These are phyloP conservation scores for Cicer judaicum DNA, from an alignment of 306 rosid genomes.

Conservation along the genomic window DNA sequence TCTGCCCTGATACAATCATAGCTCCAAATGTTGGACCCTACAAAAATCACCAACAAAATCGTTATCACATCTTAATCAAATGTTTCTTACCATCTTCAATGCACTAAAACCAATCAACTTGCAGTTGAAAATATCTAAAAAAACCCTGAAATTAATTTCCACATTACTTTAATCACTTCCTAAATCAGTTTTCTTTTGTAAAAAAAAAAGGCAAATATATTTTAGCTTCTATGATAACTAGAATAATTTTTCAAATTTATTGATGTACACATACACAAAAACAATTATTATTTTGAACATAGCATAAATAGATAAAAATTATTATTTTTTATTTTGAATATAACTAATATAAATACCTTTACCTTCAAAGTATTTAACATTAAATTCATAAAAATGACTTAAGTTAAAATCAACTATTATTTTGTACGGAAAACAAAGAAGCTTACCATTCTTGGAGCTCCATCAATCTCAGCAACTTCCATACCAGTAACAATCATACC, in stretches of 20 bases:
- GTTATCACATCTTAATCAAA: background rate
- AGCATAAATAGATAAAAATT: too few species aligned
- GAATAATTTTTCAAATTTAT: too few species aligned
- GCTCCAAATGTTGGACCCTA: constrained; percentile 99
- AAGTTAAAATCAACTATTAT: too few species aligned
- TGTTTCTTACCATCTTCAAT: background rate
- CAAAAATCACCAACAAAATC: constrained; percentile 35
- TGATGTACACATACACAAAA: too few species aligned
- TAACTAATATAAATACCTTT: too few species aligned
- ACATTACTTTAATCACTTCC: background rate
- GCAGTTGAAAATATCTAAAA: background rate
- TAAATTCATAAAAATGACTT: too few species aligned
- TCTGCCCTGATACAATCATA: constrained; percentile 96
- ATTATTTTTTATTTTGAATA: too few species aligned
- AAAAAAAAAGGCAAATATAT: too few species aligned
- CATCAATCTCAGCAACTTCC: constrained; percentile 98
- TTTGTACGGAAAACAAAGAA: background rate
- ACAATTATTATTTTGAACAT: too few species aligned
- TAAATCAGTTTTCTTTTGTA: too few species aligned
- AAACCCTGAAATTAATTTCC: background rate
- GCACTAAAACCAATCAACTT: constrained; percentile 3
- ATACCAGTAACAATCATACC: constrained; percentile 98
- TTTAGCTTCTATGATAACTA: too few species aligned
- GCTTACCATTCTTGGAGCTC: constrained; percentile 91
- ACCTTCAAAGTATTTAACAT: too few species aligned